Percentiles rank a stretch among this genome's conserved stretches.
These are phyloP conservation scores for Handroanthus guayacan DNA, from an alignment of 257 asterid genomes.

Conservation along the genomic window DNA sequence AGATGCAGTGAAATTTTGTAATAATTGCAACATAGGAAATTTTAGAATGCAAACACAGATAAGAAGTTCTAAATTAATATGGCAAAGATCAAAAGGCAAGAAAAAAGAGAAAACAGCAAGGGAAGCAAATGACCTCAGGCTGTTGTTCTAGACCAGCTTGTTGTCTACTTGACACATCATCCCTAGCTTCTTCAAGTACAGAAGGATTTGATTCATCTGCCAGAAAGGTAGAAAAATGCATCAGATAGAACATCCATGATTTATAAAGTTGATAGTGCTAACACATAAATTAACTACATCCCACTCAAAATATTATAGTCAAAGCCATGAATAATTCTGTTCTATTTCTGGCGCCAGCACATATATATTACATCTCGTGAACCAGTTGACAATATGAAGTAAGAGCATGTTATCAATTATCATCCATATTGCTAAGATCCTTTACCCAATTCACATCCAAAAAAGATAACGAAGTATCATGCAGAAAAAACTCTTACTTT, in stretches of 20 bases:
- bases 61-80: background rate
- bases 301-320: constrained; percentile 14
- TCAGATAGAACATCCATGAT: constrained; percentile 20
- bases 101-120: constrained; percentile 31
- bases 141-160: constrained; percentile 46
- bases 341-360: constrained; percentile 14
- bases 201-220: constrained; percentile 49
- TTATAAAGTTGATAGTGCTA: constrained; percentile 10
- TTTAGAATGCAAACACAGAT: constrained; percentile 22
- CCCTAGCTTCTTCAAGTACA: constrained; percentile 42
- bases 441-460: constrained; percentile 23
- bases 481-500: constrained; percentile 43
- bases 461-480: constrained; percentile 25
- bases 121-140: constrained; percentile 55
- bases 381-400: background rate
- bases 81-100: constrained; percentile 27
- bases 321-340: constrained; percentile 23
- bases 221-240: constrained; percentile 14
- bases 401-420: background rate
- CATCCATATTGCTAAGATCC: constrained; percentile 20
- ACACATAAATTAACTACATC: constrained; percentile 18
- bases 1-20: background rate
- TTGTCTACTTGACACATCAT: constrained; percentile 38
- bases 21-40: constrained; percentile 1
- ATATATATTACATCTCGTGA: constrained; percentile 26